Evolutionary conservation across 495 filamentous ascomycete species (phyloP), one percentile per base, ranked within the genome.

Genomic region (Tuber umbilicatum): DNA sequence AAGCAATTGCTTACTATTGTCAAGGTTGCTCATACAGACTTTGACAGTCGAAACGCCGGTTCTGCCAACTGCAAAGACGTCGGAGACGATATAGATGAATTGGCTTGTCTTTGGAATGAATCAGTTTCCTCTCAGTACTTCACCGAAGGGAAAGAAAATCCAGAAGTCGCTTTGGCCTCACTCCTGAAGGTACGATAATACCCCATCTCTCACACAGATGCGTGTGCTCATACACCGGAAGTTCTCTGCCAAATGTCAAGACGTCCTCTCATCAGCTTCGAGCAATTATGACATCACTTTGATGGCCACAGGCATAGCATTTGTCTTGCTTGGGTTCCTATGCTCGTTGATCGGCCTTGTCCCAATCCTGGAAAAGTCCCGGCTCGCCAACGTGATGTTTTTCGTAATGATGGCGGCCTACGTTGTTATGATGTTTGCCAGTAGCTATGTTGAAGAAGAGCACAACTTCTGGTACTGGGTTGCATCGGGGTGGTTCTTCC

Each of bases 381-480:
- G 43, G 37, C 73, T 81, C n/a, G 76, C 74, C 39, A 81, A 74
- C 64, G 27, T 74, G 19, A 74, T 73, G 67, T 84, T 87, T 73
- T 71, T 82, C 9, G 35, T 82, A 16, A 85, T 88, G 9, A 84
- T 88, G 1, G 14, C 90, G 1, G 81, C 88, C 0, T 97, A 97
- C 82, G 89, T 90, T 16, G 82, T 87, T 42, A 94, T 97, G 91
- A 98, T 97, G 93, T 98, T 98, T 84, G 94, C 94, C 41, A 97
- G 92, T 83, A 97, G 94, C 82, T 98, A 93, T 81, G 93, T 99
- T 38, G 95, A 99, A 82, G 95, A 99, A 83, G 95, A 99, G 82
- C 95, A 98, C 38, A 91, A 97, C 76, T 97, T 97, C 83, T 99
- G 95, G 95, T 97, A 98, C 83, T 97, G 94, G 94, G 82, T 88